Evolutionary conservation across 306 rosid species (phyloP).

Genomic region (Luffa aegyptiaca): DNA sequence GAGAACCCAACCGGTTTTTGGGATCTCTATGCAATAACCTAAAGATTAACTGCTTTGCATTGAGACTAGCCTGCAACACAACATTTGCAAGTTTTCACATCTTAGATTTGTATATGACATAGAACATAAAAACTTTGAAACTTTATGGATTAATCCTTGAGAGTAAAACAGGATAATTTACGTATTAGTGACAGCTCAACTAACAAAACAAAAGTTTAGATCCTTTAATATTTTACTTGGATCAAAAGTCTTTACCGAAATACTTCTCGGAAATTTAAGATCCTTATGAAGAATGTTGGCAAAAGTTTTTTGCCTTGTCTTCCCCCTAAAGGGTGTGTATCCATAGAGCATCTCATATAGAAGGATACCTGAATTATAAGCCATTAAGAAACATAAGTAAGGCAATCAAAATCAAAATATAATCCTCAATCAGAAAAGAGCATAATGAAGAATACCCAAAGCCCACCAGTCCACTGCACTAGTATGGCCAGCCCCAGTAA

Average conservation of each 20-base stretch:
- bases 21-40: conserved; percentile 78
- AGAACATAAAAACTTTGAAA: not conserved
- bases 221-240: not conserved
- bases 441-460: conserved; percentile 45
- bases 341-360: conserved; percentile 85
- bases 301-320: conserved; percentile 84
- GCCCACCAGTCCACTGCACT: conserved; percentile 99
- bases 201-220: not conserved
- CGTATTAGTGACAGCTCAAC: not conserved
- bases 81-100: not conserved
- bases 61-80: conserved; percentile 66
- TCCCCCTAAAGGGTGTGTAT: conserved; percentile 88
- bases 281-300: conserved; percentile 93
- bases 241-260: conserved; percentile 32
- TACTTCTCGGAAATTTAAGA: conserved; percentile 78
- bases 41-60: conserved; percentile 61
- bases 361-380: conserved; percentile 43
- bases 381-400: not conserved
- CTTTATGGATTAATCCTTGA: not conserved
- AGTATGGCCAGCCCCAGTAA: conserved; percentile 85
- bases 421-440: not conserved
- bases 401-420: not conserved
- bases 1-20: conserved; percentile 65
- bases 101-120: not conserved
- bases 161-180: not conserved